Evolutionary conservation across 2,329 filamentous ascomycete species (phyloP).

Genomic region (Diaporthe ilicicola): DNA sequence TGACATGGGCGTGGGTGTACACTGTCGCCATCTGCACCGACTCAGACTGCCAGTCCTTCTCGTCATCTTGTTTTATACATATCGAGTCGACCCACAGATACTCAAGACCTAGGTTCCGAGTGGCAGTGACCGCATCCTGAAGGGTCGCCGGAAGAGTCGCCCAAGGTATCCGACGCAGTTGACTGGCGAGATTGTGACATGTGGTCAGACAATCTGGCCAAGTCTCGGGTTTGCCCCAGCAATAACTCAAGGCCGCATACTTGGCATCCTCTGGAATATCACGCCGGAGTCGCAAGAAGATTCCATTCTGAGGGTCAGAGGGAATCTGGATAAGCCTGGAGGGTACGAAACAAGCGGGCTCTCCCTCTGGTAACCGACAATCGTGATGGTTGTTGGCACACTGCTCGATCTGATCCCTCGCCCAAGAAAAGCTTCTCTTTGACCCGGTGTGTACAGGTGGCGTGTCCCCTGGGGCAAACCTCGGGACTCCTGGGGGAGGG

Average conservation of each 20-base stretch:
- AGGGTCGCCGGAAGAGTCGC: conserved; percentile 3
- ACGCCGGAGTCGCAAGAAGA: background rate
- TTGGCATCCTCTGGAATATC: background rate
- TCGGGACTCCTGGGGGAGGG: background rate
- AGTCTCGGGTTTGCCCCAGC: conserved; percentile 13
- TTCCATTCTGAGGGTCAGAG: background rate
- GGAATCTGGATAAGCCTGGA: background rate
- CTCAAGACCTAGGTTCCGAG: background rate
- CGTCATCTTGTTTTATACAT: conserved; percentile 32
- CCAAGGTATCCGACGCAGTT: background rate
- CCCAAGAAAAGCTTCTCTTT: background rate
- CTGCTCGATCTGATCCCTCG: conserved; percentile 5
- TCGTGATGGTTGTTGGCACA: background rate
- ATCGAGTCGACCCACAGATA: conserved; percentile 28
- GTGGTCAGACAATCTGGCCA: conserved; percentile 10
- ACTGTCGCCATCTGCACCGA: conserved; percentile 11
- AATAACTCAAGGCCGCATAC: conserved; percentile 22
- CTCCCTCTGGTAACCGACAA: background rate
- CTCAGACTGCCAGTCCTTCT: conserved; percentile 1
- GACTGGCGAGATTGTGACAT: background rate
- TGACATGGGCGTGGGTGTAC: conserved; percentile 15
- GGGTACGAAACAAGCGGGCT: background rate
- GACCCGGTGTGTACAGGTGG: background rate
- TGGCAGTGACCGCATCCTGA: conserved; percentile 2
- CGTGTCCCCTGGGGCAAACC: background rate